These are phyloP conservation scores for Nematocida sp. DNA, from an alignment of 371 early-diverging fungal genomes.

Conservation along the genomic window DNA sequence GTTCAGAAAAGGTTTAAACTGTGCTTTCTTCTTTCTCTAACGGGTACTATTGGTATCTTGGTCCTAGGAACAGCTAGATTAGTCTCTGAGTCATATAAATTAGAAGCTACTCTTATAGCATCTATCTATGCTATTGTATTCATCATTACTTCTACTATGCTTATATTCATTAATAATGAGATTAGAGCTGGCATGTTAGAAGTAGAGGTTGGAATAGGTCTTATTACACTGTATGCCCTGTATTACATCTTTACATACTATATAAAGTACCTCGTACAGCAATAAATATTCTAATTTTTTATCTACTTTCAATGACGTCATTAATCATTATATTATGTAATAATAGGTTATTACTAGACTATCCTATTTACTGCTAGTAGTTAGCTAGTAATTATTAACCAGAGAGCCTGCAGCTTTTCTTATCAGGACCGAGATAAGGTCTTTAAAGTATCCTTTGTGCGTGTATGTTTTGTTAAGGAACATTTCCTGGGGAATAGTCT, in stretches of 20 bases:
- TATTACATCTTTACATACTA: conserved; percentile 17
- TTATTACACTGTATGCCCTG: neutral
- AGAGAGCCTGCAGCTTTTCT: conserved; percentile 10
- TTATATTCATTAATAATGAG: conserved; percentile 33
- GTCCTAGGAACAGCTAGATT: too few species aligned
- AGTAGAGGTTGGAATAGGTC: conserved; percentile 24
- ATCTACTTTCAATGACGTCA: too few species aligned
- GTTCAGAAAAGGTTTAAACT: too few species aligned
- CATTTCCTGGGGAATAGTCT: conserved; percentile 11
- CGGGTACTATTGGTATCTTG: too few species aligned
- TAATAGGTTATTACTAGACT: too few species aligned
- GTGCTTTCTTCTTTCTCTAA: too few species aligned
- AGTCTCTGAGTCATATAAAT: too few species aligned
- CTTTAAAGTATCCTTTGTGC: neutral
- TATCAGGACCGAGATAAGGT: neutral
- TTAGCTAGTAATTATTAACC: too few species aligned
- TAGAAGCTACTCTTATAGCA: too few species aligned
- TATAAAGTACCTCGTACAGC: too few species aligned
- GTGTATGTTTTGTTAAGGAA: neutral
- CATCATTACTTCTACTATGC: conserved; percentile 6
- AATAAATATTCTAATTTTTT: too few species aligned
- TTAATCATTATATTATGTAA: neutral
- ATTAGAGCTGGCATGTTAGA: conserved; percentile 36
- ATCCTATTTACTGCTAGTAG: too few species aligned
- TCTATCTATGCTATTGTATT: conserved; percentile 6